Evolutionary conservation across 73 alveolate species (phyloP).

Genomic region (Paramecium biaurelia): DNA sequence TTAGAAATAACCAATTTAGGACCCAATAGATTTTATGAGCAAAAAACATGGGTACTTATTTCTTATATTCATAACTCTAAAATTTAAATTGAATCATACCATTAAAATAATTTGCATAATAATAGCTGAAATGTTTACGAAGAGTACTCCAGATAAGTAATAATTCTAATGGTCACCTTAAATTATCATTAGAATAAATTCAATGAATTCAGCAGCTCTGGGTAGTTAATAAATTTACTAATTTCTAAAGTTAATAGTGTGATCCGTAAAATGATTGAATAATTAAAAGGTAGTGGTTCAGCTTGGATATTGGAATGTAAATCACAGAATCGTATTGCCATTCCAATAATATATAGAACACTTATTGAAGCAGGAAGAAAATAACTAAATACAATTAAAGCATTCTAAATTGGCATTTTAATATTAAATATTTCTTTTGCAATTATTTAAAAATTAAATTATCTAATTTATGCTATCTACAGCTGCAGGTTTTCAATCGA

Average conservation of each 20-base stretch:
- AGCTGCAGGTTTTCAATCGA: slow-evolving; percentile 72
- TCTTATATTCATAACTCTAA: neutral
- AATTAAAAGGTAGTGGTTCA: neutral
- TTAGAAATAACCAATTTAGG: neutral
- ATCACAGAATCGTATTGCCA: neutral
- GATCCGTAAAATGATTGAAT: neutral
- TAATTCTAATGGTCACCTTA: neutral
- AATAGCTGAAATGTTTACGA: neutral
- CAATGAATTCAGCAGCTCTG: slow-evolving; percentile 36
- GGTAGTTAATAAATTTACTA: neutral
- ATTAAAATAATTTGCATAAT: slow-evolving; percentile 13
- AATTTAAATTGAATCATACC: neutral
- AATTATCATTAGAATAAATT: neutral
- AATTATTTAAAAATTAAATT: slow-evolving; percentile 31
- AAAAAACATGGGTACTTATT: neutral
- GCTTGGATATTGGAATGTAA: neutral
- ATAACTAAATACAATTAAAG: neutral
- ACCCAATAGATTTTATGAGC: slow-evolving; percentile 21
- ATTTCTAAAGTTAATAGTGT: neutral
- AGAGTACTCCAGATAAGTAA: neutral
- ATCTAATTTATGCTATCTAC: slow-evolving; percentile 50
- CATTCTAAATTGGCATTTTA: neutral
- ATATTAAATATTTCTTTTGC: neutral
- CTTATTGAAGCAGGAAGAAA: slow-evolving; percentile 22
- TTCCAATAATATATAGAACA: neutral